Conservation (phyloP, 495 filamentous ascomycete genomes). For the Choiromyces venosus region DNA sequence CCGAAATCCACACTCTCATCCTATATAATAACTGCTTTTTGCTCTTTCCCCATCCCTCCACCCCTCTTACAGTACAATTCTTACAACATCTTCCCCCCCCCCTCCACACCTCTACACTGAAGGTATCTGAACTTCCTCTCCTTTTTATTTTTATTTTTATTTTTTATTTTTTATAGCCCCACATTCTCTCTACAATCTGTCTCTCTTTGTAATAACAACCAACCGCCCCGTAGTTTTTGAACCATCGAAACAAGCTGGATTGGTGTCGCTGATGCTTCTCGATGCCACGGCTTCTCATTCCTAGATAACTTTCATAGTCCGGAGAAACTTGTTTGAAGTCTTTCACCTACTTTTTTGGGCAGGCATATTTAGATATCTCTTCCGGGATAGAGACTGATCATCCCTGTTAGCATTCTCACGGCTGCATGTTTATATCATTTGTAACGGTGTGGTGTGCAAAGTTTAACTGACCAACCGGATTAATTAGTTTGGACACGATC, state of each 20-base stretch:
- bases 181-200: not conserved
- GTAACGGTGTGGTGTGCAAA: not conserved
- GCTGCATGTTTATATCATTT: conserved; percentile 4
- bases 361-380: not conserved
- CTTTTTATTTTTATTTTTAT: not conserved
- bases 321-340: not conserved
- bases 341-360: not conserved
- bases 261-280: not conserved
- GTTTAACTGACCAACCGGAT: conserved; percentile 32
- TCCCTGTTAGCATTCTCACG: not conserved
- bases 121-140: not conserved
- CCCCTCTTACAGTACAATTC: not conserved
- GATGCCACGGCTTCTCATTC: not conserved
- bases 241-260: not conserved
- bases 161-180: not conserved
- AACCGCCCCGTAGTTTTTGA: not conserved
- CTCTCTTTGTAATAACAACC: not conserved
- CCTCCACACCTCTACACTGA: not conserved
- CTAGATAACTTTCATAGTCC: not conserved
- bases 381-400: not conserved
- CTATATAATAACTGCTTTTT: not conserved
- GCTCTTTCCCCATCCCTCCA: not conserved
- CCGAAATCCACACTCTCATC: not conserved
- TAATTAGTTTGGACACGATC: conserved; percentile 30
- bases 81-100: not conserved